These are phyloP conservation scores for Podospora pseudopauciseta DNA, from an alignment of 495 filamentous ascomycete species.

Conservation along the genomic window DNA sequence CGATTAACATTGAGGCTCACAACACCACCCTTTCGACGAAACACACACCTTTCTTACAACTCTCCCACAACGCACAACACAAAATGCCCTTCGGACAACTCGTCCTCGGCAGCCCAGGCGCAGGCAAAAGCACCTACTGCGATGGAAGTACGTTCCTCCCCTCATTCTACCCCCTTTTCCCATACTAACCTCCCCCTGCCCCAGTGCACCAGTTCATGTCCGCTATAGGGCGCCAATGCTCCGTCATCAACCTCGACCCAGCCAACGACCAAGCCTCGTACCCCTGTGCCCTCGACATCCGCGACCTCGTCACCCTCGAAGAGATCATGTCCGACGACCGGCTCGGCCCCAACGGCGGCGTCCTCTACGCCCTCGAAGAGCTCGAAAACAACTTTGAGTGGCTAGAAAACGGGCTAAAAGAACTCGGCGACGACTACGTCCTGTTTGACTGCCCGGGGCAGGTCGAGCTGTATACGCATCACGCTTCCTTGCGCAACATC, in stretches of 20 bases:
- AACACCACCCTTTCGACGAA: background rate
- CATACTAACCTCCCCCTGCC: no score
- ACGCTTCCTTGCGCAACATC: constrained; percentile 83
- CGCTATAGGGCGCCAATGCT: constrained; percentile 90
- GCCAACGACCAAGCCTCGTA: constrained; percentile 85
- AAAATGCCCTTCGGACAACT: constrained; percentile 62
- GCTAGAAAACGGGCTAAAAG: constrained; percentile 73
- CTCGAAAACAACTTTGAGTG: constrained; percentile 89
- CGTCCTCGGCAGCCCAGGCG: constrained; percentile 86
- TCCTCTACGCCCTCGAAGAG: constrained; percentile 92
- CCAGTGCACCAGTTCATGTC: constrained; percentile 91
- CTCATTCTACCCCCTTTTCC: background rate
- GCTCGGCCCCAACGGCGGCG: constrained; percentile 86
- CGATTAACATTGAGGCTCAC: background rate
- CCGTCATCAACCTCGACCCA: constrained; percentile 92
- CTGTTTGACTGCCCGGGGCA: constrained; percentile 96
- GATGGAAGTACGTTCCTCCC: constrained; percentile 65
- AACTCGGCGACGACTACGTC: constrained; percentile 83
- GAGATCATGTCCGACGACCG: constrained; percentile 93
- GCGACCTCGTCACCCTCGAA: constrained; percentile 80
- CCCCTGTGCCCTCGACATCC: constrained; percentile 84
- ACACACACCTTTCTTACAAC: background rate
- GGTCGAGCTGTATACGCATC: constrained; percentile 94
- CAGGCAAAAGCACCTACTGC: constrained; percentile 96
- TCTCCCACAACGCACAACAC: background rate